These are phyloP conservation scores for Hysterangium stoloniferum DNA, from an alignment of 768 basidiomycete species.

Conservation along the genomic window DNA sequence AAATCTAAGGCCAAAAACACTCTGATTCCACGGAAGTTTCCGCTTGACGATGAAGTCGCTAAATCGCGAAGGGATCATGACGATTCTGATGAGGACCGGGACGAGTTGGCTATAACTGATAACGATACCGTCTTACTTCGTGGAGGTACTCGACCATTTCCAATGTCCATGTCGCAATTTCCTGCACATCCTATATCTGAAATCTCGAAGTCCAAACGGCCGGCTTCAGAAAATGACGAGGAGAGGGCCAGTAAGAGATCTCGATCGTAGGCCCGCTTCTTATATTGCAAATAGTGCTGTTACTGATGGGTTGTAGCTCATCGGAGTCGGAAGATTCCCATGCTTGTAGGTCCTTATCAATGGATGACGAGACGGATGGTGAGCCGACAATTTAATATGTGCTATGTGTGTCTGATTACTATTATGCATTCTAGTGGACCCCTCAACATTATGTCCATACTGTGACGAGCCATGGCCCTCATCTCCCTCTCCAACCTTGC, in stretches of 20 bases:
- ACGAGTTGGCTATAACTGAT: neutral
- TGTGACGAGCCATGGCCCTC: conserved; percentile 66
- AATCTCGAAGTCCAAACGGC: neutral
- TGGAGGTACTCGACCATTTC: conserved; percentile 8
- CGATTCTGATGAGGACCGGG: neutral
- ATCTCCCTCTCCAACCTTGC: conserved; percentile 50
- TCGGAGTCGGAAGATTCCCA: neutral
- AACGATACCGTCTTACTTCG: neutral
- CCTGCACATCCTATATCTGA: too few relatives aligned
- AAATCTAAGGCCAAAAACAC: too few relatives aligned
- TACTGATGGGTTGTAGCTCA: too few relatives aligned
- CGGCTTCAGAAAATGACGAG: neutral
- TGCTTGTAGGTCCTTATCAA: neutral
- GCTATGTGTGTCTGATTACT: neutral
- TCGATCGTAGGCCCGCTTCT: neutral
- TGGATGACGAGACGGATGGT: neutral
- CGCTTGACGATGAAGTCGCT: neutral
- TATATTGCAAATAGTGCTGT: too few relatives aligned
- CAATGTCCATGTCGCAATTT: conserved; percentile 3
- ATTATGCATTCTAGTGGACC: conserved; percentile 36
- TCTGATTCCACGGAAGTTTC: neutral
- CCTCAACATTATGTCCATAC: conserved; percentile 68
- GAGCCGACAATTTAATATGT: neutral
- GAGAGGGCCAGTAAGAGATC: neutral
- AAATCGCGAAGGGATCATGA: neutral